Percentiles rank a stretch among this genome's conserved stretches.
Evolutionary conservation across 495 filamentous ascomycete genomes (phyloP).

Genomic region (Penicillium pulvis): DNA sequence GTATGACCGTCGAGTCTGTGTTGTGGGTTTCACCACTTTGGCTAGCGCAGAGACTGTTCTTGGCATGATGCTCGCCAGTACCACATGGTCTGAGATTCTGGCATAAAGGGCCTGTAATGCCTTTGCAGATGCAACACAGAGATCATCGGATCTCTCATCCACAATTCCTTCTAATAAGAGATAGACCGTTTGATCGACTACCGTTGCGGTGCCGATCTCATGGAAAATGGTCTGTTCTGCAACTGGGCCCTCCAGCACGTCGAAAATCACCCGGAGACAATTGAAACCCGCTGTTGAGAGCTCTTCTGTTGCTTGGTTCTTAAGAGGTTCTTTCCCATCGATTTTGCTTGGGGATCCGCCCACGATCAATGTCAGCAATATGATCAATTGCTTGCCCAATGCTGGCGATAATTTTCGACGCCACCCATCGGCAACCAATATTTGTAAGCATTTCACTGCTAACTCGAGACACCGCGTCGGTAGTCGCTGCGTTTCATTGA

Average conservation of each 20-base stretch:
- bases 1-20: slow-evolving; percentile 62
- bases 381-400: slow-evolving; percentile 80
- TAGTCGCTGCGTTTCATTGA: slow-evolving; percentile 71
- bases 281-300: slow-evolving; percentile 61
- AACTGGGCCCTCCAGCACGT: slow-evolving; percentile 40
- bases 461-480: slow-evolving; percentile 74
- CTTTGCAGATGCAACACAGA: slow-evolving; percentile 67
- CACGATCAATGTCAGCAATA: slow-evolving; percentile 78
- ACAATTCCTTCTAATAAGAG: slow-evolving; percentile 71
- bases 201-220: slow-evolving; percentile 56
- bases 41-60: slow-evolving; percentile 83
- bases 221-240: slow-evolving; percentile 60
- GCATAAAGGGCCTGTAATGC: slow-evolving; percentile 64
- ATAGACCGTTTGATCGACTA: slow-evolving; percentile 83
- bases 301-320: slow-evolving; percentile 62
- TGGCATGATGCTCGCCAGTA: slow-evolving; percentile 82
- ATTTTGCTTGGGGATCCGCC: slow-evolving; percentile 63
- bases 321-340: slow-evolving; percentile 32
- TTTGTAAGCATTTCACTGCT: slow-evolving; percentile 68
- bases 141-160: slow-evolving; percentile 57
- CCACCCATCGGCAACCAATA: slow-evolving; percentile 80
- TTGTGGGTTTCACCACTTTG: slow-evolving; percentile 69
- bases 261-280: slow-evolving; percentile 57
- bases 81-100: slow-evolving; percentile 66
- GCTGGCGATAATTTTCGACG: slow-evolving; percentile 62